These are phyloP conservation scores for Ophioceras dolichostomum DNA, from an alignment of 2,329 filamentous ascomycete genomes.

Conservation along the genomic window DNA sequence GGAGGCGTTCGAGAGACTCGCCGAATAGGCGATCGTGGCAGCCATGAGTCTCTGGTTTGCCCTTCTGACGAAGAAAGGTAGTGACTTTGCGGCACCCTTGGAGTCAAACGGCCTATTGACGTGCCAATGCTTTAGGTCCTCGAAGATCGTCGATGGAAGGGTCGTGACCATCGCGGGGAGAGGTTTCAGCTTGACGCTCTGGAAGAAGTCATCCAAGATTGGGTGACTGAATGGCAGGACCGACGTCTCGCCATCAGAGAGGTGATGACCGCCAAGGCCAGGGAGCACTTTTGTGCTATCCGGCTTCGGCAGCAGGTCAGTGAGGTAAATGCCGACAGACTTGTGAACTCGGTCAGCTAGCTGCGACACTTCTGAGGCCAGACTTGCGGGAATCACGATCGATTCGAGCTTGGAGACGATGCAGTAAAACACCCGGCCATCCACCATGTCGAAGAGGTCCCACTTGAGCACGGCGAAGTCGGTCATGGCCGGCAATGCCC, in stretches of 20 bases:
- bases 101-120: slow-evolving; percentile 35
- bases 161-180: slow-evolving; percentile 12
- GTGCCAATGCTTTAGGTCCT: slow-evolving; percentile 49
- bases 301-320: too few relatives aligned
- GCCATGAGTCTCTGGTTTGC: slow-evolving; percentile 54
- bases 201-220: slow-evolving; percentile 31
- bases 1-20: slow-evolving; percentile 52
- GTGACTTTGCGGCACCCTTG: slow-evolving; percentile 15
- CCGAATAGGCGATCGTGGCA: slow-evolving; percentile 56
- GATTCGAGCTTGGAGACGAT: neutral
- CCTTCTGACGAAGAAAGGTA: slow-evolving; percentile 21
- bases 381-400: too few relatives aligned
- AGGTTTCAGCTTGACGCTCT: slow-evolving; percentile 24
- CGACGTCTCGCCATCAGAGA: slow-evolving; percentile 4
- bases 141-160: slow-evolving; percentile 22
- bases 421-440: slow-evolving; percentile 10
- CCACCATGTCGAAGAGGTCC: slow-evolving; percentile 13
- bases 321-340: too few relatives aligned
- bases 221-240: slow-evolving; percentile 35
- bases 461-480: slow-evolving; percentile 4
- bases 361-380: too few relatives aligned
- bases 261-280: too few relatives aligned
- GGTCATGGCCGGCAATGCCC: neutral
- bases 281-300: too few relatives aligned
- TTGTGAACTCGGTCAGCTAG: too few relatives aligned